Conservation (phyloP, 1,284 basidiomycete species). For the Pascua sp. region DNA sequence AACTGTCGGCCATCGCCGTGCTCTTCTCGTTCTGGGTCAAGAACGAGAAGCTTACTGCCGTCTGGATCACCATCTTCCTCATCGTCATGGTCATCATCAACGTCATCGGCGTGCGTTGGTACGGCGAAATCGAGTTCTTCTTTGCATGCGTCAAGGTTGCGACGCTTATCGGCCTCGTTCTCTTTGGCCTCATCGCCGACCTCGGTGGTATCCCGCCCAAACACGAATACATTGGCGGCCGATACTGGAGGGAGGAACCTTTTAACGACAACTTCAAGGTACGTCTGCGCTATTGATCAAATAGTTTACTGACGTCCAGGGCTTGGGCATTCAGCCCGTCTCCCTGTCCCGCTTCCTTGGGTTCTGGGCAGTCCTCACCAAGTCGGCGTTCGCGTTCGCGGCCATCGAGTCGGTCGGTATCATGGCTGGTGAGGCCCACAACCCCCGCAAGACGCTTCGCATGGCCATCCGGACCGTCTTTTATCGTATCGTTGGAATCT, state of each 20-base stretch:
- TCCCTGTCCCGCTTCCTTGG: conserved; percentile 54
- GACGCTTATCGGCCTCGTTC: conserved; percentile 55
- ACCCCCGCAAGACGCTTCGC: conserved; percentile 65
- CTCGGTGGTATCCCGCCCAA: conserved; percentile 66
- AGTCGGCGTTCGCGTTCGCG: conserved; percentile 36
- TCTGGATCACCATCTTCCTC: conserved; percentile 16
- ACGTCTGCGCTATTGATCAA: too few relatives aligned
- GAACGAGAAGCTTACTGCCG: conserved; percentile 15
- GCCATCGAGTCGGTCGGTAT: conserved; percentile 49
- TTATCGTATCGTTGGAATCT: conserved; percentile 64
- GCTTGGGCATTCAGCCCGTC: conserved; percentile 13
- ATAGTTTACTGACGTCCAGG: neutral
- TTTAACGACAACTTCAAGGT: conserved; percentile 40
- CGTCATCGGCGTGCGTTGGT: conserved; percentile 22
- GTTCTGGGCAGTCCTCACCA: conserved; percentile 58
- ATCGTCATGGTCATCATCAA: conserved; percentile 11
- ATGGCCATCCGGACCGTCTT: conserved; percentile 70
- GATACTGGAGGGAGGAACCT: conserved; percentile 61
- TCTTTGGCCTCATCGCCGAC: conserved; percentile 66
- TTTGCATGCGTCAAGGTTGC: conserved; percentile 62
- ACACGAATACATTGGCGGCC: conserved; percentile 48
- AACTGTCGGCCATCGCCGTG: conserved; percentile 71
- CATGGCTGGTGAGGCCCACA: conserved; percentile 52
- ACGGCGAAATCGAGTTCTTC: conserved; percentile 54
- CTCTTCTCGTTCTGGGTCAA: conserved; percentile 74